Conservation (phyloP, 768 basidiomycete species). For the Leucocoprinus leucothites region DNA sequence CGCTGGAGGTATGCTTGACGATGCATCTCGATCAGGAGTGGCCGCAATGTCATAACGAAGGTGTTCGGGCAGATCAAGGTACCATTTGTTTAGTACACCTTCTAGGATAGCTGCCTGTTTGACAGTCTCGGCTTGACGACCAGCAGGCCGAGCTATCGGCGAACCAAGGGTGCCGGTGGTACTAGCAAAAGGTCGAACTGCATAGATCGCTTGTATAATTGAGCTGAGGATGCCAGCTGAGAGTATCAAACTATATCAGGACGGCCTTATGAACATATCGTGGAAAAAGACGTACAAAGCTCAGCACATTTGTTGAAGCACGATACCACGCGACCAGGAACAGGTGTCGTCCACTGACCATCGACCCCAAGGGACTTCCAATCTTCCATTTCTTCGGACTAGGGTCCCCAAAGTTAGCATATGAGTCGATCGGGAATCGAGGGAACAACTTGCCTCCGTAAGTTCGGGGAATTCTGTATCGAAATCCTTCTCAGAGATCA, state of each 20-base stretch:
- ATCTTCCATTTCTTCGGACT: conserved; percentile 67
- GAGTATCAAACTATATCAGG: conserved; percentile 11
- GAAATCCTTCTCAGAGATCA: conserved; percentile 73
- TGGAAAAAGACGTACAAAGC: conserved; percentile 50
- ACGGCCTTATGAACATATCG: background rate
- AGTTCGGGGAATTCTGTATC: conserved; percentile 66
- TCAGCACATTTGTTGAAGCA: conserved; percentile 74
- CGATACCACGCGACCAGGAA: conserved; percentile 56
- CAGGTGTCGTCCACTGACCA: conserved; percentile 22
- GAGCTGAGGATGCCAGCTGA: conserved; percentile 66
- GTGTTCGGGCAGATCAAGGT: conserved; percentile 65
- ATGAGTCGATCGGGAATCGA: background rate
- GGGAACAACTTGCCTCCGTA: conserved; percentile 44
- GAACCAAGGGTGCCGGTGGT: background rate
- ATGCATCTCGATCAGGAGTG: conserved; percentile 24
- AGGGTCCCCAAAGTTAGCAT: conserved; percentile 4
- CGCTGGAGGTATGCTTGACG: conserved; percentile 33
- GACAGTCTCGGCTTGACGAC: conserved; percentile 49
- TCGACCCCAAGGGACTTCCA: conserved; percentile 32
- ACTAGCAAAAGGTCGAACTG: conserved; percentile 44
- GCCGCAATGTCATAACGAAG: conserved; percentile 56
- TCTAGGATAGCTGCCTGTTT: conserved; percentile 46
- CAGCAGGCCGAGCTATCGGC: conserved; percentile 19
- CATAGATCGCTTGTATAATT: conserved; percentile 71
- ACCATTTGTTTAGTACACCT: conserved; percentile 69